Conservation (phyloP, 176 grass and related monocot genomes). For the Cocos nucifera region DNA sequence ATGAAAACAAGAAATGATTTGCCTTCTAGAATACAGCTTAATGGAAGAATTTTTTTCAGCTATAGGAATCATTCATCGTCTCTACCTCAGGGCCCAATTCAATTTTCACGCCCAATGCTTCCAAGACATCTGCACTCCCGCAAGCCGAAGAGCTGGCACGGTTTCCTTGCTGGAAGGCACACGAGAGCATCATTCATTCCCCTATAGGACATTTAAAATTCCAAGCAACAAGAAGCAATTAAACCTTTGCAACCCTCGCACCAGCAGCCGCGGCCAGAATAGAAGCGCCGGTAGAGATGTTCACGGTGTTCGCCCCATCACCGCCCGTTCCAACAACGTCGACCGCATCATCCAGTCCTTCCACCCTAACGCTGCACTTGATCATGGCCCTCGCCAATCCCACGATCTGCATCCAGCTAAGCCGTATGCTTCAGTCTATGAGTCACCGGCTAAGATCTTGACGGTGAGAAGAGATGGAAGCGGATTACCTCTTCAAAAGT, state of each 20-base stretch:
- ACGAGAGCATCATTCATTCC: constrained; percentile 5
- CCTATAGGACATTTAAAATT: too few relatives aligned
- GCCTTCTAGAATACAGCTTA: too few relatives aligned
- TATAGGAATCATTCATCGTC: too few relatives aligned
- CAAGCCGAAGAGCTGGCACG: constrained; percentile 92
- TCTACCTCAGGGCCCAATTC: constrained; percentile 70
- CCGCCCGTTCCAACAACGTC: constrained; percentile 96
- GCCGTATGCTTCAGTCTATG: neutral
- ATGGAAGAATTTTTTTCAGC: too few relatives aligned
- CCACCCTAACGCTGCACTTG: constrained; percentile 41
- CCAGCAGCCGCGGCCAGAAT: constrained; percentile 83
- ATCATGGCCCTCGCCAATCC: constrained; percentile 88
- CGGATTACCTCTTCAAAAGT: constrained; percentile 67
- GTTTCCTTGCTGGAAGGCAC: constrained; percentile 73
- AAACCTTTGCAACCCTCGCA: constrained; percentile 78
- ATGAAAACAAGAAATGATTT: too few relatives aligned
- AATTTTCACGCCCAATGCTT: constrained; percentile 79
- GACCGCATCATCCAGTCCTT: constrained; percentile 54
- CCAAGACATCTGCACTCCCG: constrained; percentile 89
- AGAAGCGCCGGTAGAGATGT: constrained; percentile 91
- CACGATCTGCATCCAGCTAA: constrained; percentile 41
- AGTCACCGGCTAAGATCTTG: neutral
- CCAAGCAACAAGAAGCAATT: too few relatives aligned
- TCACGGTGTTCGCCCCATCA: constrained; percentile 82
- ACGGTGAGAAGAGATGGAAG: too few relatives aligned